Evolutionary conservation across 2,329 filamentous ascomycete genomes (phyloP).

Genomic region (Rutstroemia sp.): DNA sequence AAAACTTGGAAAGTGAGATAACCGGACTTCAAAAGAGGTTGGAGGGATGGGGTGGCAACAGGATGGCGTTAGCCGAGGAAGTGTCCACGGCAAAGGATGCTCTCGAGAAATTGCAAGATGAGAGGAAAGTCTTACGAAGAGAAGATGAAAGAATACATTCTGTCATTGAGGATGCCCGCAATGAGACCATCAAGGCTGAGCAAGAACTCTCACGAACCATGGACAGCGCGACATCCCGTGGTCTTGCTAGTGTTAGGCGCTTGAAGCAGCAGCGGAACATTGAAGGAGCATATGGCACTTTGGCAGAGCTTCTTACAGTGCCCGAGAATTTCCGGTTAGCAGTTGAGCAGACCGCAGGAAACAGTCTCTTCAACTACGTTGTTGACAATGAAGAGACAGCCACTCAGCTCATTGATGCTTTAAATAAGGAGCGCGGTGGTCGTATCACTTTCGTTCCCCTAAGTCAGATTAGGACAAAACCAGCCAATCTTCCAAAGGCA

Average conservation of each 20-base stretch:
- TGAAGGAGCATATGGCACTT: conserved; percentile 80
- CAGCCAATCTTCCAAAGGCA: conserved; percentile 72
- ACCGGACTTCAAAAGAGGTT: conserved; percentile 62
- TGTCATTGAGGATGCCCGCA: conserved; percentile 64
- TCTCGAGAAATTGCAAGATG: conserved; percentile 72
- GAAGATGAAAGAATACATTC: conserved; percentile 84
- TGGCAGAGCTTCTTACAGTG: conserved; percentile 89
- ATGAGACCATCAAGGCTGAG: conserved; percentile 73
- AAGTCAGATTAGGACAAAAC: conserved; percentile 66
- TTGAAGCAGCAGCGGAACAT: conserved; percentile 75
- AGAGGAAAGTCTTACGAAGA: conserved; percentile 79
- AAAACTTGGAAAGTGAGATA: conserved; percentile 65
- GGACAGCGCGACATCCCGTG: conserved; percentile 80
- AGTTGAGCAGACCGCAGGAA: conserved; percentile 86
- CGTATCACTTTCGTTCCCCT: conserved; percentile 93
- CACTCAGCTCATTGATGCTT: conserved; percentile 67
- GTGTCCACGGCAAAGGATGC: conserved; percentile 71
- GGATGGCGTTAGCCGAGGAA: conserved; percentile 64
- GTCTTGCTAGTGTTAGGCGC: conserved; percentile 77
- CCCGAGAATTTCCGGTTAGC: conserved; percentile 78
- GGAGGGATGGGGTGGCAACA: conserved; percentile 70
- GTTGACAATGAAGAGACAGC: conserved; percentile 89
- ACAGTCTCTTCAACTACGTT: conserved; percentile 90
- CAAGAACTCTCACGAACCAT: conserved; percentile 73
- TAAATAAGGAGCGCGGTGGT: conserved; percentile 74